Base-by-base conservation (phyloP, 768 basidiomycete species). In the Lentinula aciculospora region DNA sequence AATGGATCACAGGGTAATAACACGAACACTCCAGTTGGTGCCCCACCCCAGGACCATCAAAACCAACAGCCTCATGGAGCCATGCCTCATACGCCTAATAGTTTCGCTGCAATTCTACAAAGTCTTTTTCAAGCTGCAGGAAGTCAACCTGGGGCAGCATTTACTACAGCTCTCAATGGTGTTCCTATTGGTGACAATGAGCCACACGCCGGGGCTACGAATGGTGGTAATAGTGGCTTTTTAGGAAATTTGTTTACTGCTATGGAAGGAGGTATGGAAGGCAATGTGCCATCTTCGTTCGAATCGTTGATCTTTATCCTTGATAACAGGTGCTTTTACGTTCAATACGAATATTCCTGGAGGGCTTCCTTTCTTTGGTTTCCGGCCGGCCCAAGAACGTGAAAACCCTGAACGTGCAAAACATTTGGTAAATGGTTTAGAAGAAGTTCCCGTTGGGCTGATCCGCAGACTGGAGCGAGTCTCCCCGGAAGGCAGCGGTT, bases 341-440 rank as follows among this genome's bases (percentile, higher is more conserved):
- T 67, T 44, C 28, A 63, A 31, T 59, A 57, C 34, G 61, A 67
- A 19, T 45, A 64, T 27, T 47, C 51, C 53, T 28, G 53, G 36
- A 36, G 37, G 36, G 36, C 49, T 53, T 58, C 63, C 42, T 56
- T 42, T 59, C 39, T 68, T 61, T 58, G 68, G 58, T 44, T 65
- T 49, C 37, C 64, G 29, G 32, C 64, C 46, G 62, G 65, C 62
- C 62, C 42, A 74, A 19, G 68, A 74, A 61, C 71, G 72, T 27
- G 88, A 89, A 59, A 84, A 88, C 61, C 85, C 86, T 0, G 84
- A 82, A 58, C 76, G 87, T 28, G 89, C 88, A 1, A 81, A 78
- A 68, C 76, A 72, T 58, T 75, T 92, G 10, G 69, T 91, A 2
- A 76, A 74, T 31, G 88, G 82, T 1, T 68, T 92, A 3, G 87